Evolutionary conservation across 2,329 filamentous ascomycete genomes (phyloP).

Genomic region (Phoma sp.): DNA sequence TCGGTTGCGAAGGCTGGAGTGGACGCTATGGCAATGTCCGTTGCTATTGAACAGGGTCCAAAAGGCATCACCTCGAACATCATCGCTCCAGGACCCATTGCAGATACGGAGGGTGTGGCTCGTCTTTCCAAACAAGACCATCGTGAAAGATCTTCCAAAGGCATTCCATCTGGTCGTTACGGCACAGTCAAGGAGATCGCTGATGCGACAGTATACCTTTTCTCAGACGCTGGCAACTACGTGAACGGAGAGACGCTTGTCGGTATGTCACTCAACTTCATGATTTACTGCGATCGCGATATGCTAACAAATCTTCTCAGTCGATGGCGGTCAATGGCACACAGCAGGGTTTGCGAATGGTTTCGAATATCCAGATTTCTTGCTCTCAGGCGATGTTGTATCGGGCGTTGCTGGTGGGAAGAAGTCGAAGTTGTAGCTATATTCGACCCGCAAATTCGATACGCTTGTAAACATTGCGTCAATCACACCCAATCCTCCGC

Average conservation of each 20-base stretch:
- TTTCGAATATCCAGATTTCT: slow-evolving; percentile 64
- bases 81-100: slow-evolving; percentile 86
- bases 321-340: slow-evolving; percentile 62
- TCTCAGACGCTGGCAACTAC: slow-evolving; percentile 84
- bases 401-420: slow-evolving; percentile 65
- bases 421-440: slow-evolving; percentile 59
- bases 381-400: slow-evolving; percentile 60
- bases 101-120: slow-evolving; percentile 72
- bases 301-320: slow-evolving; percentile 39
- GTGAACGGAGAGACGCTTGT: slow-evolving; percentile 84
- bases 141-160: slow-evolving; percentile 37
- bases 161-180: slow-evolving; percentile 74
- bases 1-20: slow-evolving; percentile 89
- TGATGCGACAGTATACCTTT: slow-evolving; percentile 88
- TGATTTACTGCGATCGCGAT: neutral
- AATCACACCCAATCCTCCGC: neutral
- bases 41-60: slow-evolving; percentile 89
- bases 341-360: slow-evolving; percentile 46
- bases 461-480: neutral
- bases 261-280: slow-evolving; percentile 58
- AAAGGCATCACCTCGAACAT: slow-evolving; percentile 86
- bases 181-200: slow-evolving; percentile 87
- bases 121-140: slow-evolving; percentile 48
- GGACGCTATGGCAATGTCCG: slow-evolving; percentile 79
- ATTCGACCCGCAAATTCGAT: neutral